Conservation (phyloP, 2,329 filamentous ascomycete species). For the Orbilia oligospora region DNA sequence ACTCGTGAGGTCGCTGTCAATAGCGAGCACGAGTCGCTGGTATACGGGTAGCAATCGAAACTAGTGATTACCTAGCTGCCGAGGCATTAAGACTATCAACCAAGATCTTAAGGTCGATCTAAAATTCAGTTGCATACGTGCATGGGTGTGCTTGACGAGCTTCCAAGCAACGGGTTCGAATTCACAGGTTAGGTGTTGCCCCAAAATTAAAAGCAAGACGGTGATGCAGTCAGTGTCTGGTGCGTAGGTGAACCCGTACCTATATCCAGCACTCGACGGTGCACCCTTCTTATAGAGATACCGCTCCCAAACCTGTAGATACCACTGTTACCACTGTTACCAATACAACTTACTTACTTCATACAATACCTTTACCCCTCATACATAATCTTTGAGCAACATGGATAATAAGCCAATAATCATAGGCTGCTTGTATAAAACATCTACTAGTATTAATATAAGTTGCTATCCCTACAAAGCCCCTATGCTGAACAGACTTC, state of each 20-base stretch:
- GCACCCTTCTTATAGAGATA: neutral
- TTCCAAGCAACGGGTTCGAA: neutral
- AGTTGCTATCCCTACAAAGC: neutral
- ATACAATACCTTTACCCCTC: slow-evolving; percentile 7
- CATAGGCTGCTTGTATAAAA: neutral
- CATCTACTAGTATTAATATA: neutral
- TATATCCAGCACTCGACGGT: neutral
- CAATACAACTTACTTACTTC: slow-evolving; percentile 2
- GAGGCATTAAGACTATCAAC: neutral
- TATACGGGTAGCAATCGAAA: neutral
- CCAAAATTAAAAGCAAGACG: slow-evolving; percentile 8
- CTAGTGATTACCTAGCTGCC: slow-evolving; percentile 5
- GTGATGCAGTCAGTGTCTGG: neutral
- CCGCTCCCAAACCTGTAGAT: slow-evolving; percentile 13
- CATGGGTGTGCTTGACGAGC: neutral
- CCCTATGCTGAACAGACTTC: neutral
- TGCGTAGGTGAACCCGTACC: neutral
- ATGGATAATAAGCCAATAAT: slow-evolving; percentile 6
- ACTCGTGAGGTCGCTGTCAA: slow-evolving; percentile 15
- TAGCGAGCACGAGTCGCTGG: neutral
- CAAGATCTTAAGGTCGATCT: neutral
- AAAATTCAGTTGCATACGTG: slow-evolving; percentile 5
- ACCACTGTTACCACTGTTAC: neutral
- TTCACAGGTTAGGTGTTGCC: slow-evolving; percentile 1
- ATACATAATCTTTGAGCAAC: slow-evolving; percentile 4